A percentile compares a stretch with the other conserved stretches of the same genome.
These are phyloP conservation scores for Crataegus laevigata DNA, from an alignment of 306 rosid genomes.

Conservation along the genomic window DNA sequence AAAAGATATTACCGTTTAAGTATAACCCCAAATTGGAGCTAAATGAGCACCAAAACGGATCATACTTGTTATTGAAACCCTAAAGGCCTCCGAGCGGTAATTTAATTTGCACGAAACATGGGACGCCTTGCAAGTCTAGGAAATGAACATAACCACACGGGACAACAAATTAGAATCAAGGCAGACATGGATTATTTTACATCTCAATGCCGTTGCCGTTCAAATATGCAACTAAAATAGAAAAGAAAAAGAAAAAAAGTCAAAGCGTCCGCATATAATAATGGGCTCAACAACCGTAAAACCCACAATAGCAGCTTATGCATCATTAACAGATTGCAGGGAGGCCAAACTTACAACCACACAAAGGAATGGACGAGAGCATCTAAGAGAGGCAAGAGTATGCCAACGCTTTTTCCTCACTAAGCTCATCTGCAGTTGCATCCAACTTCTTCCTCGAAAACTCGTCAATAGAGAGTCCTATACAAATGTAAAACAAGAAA, in stretches of 20 bases:
- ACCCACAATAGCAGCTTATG: conserved; percentile 27
- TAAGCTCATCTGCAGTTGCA: conserved; percentile 70
- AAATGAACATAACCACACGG: background rate
- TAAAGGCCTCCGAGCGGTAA: background rate
- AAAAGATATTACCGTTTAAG: background rate
- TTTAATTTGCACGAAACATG: background rate
- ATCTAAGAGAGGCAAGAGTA: conserved; percentile 77
- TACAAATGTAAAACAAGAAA: background rate
- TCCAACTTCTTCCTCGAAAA: conserved; percentile 90
- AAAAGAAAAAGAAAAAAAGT: background rate
- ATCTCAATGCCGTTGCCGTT: background rate
- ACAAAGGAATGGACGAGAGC: background rate
- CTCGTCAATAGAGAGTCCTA: conserved; percentile 82
- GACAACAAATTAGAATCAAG: background rate
- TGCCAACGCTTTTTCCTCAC: conserved; percentile 85
- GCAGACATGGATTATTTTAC: background rate
- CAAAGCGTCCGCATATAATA: conserved; percentile 12
- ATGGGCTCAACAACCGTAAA: conserved; percentile 22
- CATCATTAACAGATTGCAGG: conserved; percentile 21
- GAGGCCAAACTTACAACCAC: conserved; percentile 9
- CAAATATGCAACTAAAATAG: background rate
- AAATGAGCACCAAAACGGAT: background rate
- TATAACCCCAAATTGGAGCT: background rate
- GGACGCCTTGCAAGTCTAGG: background rate
- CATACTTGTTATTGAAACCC: background rate